Conservation (phyloP, 2,329 filamentous ascomycete genomes). For the Aspergillus clavatus region DNA sequence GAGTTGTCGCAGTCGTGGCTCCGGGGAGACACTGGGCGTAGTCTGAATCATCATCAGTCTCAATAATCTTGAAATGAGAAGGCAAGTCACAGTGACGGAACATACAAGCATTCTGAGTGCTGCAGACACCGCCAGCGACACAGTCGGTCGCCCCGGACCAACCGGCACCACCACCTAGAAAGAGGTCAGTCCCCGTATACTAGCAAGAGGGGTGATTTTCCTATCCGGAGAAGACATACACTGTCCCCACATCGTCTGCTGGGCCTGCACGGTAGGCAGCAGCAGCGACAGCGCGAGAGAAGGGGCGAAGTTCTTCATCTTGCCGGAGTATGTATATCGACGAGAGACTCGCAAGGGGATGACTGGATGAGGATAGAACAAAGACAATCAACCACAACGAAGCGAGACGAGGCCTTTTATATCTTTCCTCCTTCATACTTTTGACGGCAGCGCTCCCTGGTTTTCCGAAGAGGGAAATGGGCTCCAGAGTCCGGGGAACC, state of each 20-base stretch:
- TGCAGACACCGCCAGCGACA: slow-evolving; percentile 1
- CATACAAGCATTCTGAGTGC: slow-evolving; percentile 5
- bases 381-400: background rate
- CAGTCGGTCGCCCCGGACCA: slow-evolving; percentile 6
- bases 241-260: slow-evolving; percentile 8
- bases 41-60: background rate
- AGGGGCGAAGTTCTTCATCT: background rate
- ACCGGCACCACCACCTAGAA: slow-evolving; percentile 4
- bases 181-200: no score
- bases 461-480: no score
- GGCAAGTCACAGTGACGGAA: no score
- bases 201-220: background rate
- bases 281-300: slow-evolving; percentile 1
- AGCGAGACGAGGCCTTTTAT: background rate
- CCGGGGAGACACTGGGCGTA: slow-evolving; percentile 7
- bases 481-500: no score
- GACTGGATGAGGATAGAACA: background rate
- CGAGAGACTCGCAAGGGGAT: background rate
- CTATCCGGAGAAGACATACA: background rate
- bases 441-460: no score
- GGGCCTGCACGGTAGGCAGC: slow-evolving; percentile 2
- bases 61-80: no score
- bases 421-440: no score
- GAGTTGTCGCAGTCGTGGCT: slow-evolving; percentile 2
- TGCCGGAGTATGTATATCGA: background rate